Conservation (phyloP, 2,329 filamentous ascomycete genomes). For the Colletotrichum brevisporum region DNA sequence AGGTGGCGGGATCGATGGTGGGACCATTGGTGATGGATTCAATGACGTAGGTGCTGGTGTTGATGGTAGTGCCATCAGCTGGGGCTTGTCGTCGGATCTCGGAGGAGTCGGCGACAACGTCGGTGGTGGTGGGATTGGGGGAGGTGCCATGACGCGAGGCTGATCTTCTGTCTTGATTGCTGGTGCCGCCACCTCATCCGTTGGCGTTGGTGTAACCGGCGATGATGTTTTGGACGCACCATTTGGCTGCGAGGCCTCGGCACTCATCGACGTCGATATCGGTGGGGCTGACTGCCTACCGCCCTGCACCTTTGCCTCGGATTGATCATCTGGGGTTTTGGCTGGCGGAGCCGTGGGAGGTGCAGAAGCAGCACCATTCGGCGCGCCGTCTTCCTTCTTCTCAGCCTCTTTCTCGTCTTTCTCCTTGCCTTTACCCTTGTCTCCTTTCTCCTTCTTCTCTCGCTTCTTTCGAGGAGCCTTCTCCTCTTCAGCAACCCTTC, state of each 20-base stretch:
- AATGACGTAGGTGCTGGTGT: constrained; percentile 22
- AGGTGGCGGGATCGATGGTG: constrained; percentile 24
- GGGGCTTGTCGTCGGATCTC: constrained; percentile 45
- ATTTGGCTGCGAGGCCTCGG: constrained; percentile 3
- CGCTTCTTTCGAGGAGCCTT: constrained; percentile 68
- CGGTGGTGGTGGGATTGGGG: constrained; percentile 33
- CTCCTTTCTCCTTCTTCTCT: constrained; percentile 63
- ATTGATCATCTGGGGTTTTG: constrained; percentile 7
- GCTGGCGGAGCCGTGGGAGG: constrained; percentile 2
- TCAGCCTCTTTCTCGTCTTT: constrained; percentile 43
- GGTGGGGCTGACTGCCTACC: constrained; percentile 4
- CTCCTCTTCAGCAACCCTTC: constrained; percentile 75
- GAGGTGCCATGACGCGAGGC: constrained; percentile 31
- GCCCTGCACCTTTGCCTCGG: neutral
- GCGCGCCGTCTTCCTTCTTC: constrained; percentile 32
- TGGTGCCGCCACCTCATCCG: neutral
- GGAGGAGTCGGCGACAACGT: constrained; percentile 42
- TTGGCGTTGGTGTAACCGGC: neutral
- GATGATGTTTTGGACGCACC: constrained; percentile 5
- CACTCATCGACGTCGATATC: constrained; percentile 5
- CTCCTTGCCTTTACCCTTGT: constrained; percentile 52
- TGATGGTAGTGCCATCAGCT: constrained; percentile 39
- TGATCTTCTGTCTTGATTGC: constrained; percentile 31
- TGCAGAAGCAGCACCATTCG: constrained; percentile 36
- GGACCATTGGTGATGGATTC: constrained; percentile 21